Base-by-base conservation (phyloP, 2,329 filamentous ascomycete genomes). In the Colletotrichum truncatum region DNA sequence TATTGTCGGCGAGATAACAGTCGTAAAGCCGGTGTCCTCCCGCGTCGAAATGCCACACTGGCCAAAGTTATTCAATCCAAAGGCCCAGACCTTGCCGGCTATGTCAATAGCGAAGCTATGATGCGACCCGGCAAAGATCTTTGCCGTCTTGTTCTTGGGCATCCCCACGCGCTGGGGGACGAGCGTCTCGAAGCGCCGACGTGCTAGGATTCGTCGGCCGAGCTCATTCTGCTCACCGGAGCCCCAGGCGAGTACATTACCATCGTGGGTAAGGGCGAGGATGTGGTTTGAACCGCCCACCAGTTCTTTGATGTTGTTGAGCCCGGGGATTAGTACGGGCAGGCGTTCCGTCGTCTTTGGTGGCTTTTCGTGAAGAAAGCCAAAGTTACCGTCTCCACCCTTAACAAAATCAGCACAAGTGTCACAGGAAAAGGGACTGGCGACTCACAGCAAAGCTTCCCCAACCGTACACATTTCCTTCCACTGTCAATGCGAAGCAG, bases 41-140 rank as follows among this genome's bases (percentile, higher is more conserved):
- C 58, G 41, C 6, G 58, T 66, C 10, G 63, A 79, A 66, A 90
- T 84, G 49, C 88, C 91, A 9, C 88, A 90, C 75, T 93, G 87
- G 55, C 87, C 89, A 73, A 88, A 93, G 73, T 88, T 90, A 78
- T 93, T 93, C 39, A 91, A 77, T 4, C 91, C 91, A 89, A 91
- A 93, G 0, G 85, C 82, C 77, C 85, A 92, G 16, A 92, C 86
- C 45, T 85, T 84, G n/a, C 86, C 89, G 12, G 84, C 84, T 43
- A 83, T 82, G 70, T 87, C 84, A 51, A 93, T 83, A n/a, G 89
- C 89, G 68, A 93, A 91, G 60, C 86, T 89, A 74, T 93, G 89
- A 74, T 91, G 90, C 51, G 86, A 83, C 16, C 90, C 90, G 63
- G 85, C 87, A 18, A 82, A 83, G 9, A 75, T 69, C 12, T 56